Conservation (phyloP, 192 early-diverging fungal genomes). For the Linnemannia schmuckeri region DNA sequence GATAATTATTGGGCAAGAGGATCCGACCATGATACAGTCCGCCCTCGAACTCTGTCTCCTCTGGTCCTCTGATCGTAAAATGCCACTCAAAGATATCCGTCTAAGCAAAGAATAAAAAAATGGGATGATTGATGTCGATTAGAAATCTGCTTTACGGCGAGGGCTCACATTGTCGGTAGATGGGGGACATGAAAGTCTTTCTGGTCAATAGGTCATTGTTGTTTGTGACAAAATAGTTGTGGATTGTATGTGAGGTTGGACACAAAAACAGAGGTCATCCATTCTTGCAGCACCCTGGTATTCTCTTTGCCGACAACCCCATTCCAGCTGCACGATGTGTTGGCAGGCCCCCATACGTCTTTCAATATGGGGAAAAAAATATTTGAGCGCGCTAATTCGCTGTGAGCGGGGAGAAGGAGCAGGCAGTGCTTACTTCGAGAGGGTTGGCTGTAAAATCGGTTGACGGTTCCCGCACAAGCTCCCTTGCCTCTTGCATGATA, state of each 20-base stretch:
- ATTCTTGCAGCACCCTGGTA: neutral
- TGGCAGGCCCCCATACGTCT: neutral
- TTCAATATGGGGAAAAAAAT: neutral
- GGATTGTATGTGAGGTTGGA: neutral
- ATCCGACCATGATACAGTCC: conserved; percentile 93
- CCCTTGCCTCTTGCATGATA: conserved; percentile 83
- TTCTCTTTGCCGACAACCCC: neutral
- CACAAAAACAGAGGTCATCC: neutral
- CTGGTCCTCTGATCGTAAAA: conserved; percentile 92
- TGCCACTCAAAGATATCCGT: conserved; percentile 98
- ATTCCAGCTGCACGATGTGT: neutral
- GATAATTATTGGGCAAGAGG: conserved; percentile 94
- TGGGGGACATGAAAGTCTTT: neutral
- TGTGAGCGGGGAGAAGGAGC: neutral
- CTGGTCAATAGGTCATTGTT: neutral
- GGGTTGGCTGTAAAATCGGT: conserved; percentile 83
- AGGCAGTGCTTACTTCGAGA: conserved; percentile 62
- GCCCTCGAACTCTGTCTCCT: conserved; percentile 86
- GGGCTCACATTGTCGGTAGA: neutral
- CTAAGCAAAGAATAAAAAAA: conserved; percentile 54
- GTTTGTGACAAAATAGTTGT: neutral
- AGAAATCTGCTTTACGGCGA: neutral
- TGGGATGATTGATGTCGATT: neutral
- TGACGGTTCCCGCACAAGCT: conserved; percentile 76
- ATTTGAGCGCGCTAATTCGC: neutral